These are phyloP conservation scores for Microbotryum violaceum DNA, from an alignment of 1,284 basidiomycete genomes.

Conservation along the genomic window DNA sequence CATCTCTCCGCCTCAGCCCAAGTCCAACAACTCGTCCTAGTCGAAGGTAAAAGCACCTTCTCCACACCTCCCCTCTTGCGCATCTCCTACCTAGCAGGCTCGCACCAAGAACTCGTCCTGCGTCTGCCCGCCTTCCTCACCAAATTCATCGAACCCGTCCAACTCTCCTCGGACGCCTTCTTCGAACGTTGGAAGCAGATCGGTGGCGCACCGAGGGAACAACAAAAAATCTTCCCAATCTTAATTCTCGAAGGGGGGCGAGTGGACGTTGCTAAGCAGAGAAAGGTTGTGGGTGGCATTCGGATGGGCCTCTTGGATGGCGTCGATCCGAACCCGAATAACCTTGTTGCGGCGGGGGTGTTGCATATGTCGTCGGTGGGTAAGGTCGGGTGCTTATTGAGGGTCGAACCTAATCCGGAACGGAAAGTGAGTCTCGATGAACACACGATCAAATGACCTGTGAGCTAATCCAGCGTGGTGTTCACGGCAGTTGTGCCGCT, in stretches of 20 bases:
- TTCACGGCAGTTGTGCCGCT: slow-evolving; percentile 64
- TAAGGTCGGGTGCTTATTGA: slow-evolving; percentile 88
- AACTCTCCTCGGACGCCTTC: slow-evolving; percentile 72
- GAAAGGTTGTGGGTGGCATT: slow-evolving; percentile 67
- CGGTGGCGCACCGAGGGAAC: slow-evolving; percentile 85
- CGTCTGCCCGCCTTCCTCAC: slow-evolving; percentile 77
- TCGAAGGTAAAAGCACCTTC: slow-evolving; percentile 90
- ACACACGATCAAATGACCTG: neutral
- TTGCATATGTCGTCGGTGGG: slow-evolving; percentile 77
- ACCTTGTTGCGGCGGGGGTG: slow-evolving; percentile 86
- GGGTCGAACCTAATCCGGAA: slow-evolving; percentile 88
- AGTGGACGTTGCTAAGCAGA: slow-evolving; percentile 64
- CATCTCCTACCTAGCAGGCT: slow-evolving; percentile 85
- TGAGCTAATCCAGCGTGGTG: slow-evolving; percentile 7
- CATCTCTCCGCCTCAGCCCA: slow-evolving; percentile 75
- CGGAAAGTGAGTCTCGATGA: slow-evolving; percentile 61
- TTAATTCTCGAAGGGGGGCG: slow-evolving; percentile 56
- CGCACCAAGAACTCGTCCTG: slow-evolving; percentile 76
- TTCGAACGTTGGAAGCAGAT: slow-evolving; percentile 98
- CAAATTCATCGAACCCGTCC: slow-evolving; percentile 91
- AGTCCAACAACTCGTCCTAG: slow-evolving; percentile 81
- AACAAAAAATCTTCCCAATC: slow-evolving; percentile 80
- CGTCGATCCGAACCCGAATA: slow-evolving; percentile 54
- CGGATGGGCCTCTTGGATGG: slow-evolving; percentile 65
- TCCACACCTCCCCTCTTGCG: slow-evolving; percentile 68